Percentiles rank a stretch among this genome's conserved stretches.
Evolutionary conservation across 2,329 filamentous ascomycete genomes (phyloP).

Genomic region (Plenodomus biglobosus): DNA sequence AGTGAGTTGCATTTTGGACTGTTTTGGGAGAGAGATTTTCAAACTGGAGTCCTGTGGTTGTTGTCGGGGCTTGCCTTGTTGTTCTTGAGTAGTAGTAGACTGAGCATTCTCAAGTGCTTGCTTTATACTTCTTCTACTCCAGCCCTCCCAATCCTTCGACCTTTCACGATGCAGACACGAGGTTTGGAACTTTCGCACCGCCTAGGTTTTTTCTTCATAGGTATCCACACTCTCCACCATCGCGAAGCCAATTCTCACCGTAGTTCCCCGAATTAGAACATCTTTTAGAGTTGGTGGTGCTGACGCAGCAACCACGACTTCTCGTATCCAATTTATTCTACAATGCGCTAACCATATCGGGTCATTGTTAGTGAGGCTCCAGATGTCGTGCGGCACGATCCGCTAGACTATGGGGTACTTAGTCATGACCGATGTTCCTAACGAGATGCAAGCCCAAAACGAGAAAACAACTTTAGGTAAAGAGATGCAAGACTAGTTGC

Average conservation of each 20-base stretch:
- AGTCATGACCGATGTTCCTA: too few species aligned
- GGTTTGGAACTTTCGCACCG: too few species aligned
- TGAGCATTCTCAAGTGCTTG: too few species aligned
- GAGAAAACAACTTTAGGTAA: too few species aligned
- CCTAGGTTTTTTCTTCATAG: too few species aligned
- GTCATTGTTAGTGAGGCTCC: too few species aligned
- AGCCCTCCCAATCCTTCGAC: background rate
- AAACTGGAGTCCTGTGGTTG: background rate
- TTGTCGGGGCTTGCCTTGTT: background rate
- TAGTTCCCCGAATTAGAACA: background rate
- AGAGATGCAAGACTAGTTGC: too few species aligned
- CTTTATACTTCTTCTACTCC: background rate
- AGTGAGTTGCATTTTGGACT: constrained; percentile 6
- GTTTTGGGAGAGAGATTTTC: background rate
- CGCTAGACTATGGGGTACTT: too few species aligned
- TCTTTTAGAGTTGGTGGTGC: background rate
- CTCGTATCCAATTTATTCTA: background rate
- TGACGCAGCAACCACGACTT: background rate
- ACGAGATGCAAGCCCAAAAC: too few species aligned
- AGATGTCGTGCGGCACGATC: too few species aligned
- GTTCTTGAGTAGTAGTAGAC: background rate
- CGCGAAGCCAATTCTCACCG: background rate
- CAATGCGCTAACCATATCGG: background rate
- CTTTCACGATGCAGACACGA: too few species aligned
- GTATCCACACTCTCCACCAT: background rate